A percentile compares a stretch with the other conserved stretches of the same genome.
phyloP scores from a whole-genome alignment of 768 basidiomycete genomes.

The Phaffia australis region DNA sequence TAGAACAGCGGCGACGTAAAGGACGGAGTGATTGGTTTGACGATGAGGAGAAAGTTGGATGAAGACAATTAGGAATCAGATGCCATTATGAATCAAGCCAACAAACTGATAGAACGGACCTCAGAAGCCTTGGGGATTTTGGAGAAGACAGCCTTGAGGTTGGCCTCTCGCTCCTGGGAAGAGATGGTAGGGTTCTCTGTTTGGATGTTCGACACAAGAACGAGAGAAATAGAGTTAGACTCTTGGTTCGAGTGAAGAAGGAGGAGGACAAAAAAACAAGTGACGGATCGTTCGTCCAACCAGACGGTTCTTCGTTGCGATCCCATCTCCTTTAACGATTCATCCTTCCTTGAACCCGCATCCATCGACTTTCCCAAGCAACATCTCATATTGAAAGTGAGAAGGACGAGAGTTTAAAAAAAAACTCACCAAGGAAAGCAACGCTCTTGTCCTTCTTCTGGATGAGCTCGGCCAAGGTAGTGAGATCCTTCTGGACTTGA shows the following conservation, averaged over 20 bases:
- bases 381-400: no score
- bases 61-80: background rate
- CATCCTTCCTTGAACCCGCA: no score
- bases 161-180: constrained; percentile 56
- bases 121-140: constrained; percentile 42
- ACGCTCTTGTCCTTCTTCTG: constrained; percentile 53
- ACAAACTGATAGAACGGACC: constrained; percentile 6
- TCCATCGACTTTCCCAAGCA: no score
- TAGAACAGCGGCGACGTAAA: background rate
- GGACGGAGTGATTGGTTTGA: background rate
- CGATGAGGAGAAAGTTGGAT: background rate
- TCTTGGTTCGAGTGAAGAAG: no score
- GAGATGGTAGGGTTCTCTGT: constrained; percentile 79
- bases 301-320: no score
- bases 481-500: constrained; percentile 77
- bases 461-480: constrained; percentile 57
- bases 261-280: background rate
- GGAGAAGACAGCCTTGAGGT: constrained; percentile 57
- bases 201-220: background rate
- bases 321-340: no score
- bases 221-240: background rate
- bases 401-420: background rate
- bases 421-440: constrained; percentile 50
- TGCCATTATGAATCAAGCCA: background rate
- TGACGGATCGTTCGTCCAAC: background rate